Base-by-base conservation (phyloP, 306 rosid genomes). In the Hylodesmum podocarpum region DNA sequence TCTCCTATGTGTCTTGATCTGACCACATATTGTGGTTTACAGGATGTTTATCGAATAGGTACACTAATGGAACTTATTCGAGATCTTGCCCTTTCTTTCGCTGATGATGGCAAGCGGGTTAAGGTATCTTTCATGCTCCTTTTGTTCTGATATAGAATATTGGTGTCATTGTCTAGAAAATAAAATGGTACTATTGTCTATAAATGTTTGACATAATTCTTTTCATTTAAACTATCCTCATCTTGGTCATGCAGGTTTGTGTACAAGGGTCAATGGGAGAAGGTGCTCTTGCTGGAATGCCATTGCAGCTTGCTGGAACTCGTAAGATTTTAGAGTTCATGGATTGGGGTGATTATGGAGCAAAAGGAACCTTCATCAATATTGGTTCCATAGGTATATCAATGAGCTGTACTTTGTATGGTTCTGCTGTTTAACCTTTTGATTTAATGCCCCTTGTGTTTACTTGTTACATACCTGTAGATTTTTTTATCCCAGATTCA, bases 181-280 rank as follows among this genome's bases (percentile, higher is more conserved):
- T 43, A 43, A 58, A 59, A 77, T 59, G 62, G 64, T 36, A 73
- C 28, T 37, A 29, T 44, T 55, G 34, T 80, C 51, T 25, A 25
- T 43, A 15, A 67, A 44, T 11, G 47, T 4, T 41, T 40, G 36
- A 11, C 58, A 12, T 25, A 33, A 33, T 72, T 67, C 33, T 46
- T 75, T 70, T 31, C 55, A 73, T 44, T 33, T 66, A 80, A 63
- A 51, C 76, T 47, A 63, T 64, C 70, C 19, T 47, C 59, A 47
- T 77, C 51, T 29, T 72, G 36, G 47, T 69, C 79, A 25, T 75
- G 77, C 77, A 95, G 98, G 98, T 95, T 72, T 95, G 98, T 80
- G 97, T 95, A 41, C 97, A 95, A 88, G 98, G 98, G 66, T 92
- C 98, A 61, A 92, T 95, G 98, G 98, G 98, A 74, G 93, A 92